A percentile compares a stretch with the other conserved stretches of the same genome.
phyloP scores from a whole-genome alignment of 495 filamentous ascomycete species.

The Talaromyces nanjingensis region DNA sequence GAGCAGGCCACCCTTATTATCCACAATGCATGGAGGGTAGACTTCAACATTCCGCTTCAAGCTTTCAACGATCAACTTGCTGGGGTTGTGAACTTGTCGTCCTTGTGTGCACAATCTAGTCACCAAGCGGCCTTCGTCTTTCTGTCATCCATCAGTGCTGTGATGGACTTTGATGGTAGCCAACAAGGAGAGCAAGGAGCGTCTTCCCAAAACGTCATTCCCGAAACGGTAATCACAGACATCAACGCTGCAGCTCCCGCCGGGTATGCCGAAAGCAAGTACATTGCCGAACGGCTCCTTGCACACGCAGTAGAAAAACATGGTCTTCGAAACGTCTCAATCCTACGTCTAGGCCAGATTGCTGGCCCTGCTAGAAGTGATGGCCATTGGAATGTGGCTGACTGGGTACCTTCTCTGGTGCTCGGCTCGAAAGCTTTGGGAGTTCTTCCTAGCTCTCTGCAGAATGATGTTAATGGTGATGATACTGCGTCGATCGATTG shows the following conservation, averaged over 20 bases:
- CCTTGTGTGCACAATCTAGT: not conserved
- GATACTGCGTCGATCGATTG: slow-evolving; percentile 15
- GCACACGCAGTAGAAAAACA: slow-evolving; percentile 28
- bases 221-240: slow-evolving; percentile 36
- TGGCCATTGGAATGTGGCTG: slow-evolving; percentile 28
- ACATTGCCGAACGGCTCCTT: slow-evolving; percentile 44
- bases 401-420: slow-evolving; percentile 29
- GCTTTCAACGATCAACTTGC: slow-evolving; percentile 49
- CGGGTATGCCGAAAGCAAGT: slow-evolving; percentile 54
- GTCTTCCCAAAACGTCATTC: not conserved
- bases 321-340: slow-evolving; percentile 31
- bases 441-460: slow-evolving; percentile 5
- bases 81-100: slow-evolving; percentile 30
- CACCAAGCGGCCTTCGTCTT: slow-evolving; percentile 39
- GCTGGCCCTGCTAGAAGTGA: slow-evolving; percentile 33
- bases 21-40: slow-evolving; percentile 58
- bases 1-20: slow-evolving; percentile 13
- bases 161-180: slow-evolving; percentile 19
- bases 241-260: slow-evolving; percentile 19
- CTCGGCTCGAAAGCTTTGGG: slow-evolving; percentile 16
- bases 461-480: not conserved
- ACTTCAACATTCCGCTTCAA: slow-evolving; percentile 51
- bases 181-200: not conserved
- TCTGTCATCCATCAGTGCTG: slow-evolving; percentile 45
- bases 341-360: slow-evolving; percentile 53